These are phyloP conservation scores for Phytophthora boehmeriae DNA, from an alignment of 352 stramenopile species.

Conservation along the genomic window DNA sequence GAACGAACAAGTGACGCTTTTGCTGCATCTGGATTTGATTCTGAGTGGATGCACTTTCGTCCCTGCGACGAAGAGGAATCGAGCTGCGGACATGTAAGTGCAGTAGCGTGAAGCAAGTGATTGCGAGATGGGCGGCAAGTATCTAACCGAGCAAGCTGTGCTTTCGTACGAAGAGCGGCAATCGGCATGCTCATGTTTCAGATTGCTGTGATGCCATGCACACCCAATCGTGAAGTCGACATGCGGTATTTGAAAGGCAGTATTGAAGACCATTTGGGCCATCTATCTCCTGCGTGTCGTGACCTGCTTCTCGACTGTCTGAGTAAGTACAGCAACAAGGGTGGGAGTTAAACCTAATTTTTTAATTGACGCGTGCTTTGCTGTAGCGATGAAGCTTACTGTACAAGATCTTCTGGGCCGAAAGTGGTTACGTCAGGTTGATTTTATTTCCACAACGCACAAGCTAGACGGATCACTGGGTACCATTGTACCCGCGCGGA, in stretches of 20 bases:
- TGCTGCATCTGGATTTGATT: conserved; percentile 48
- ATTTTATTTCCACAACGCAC: conserved; percentile 53
- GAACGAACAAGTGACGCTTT: conserved; percentile 41
- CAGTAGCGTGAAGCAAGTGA: not conserved
- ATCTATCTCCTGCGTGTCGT: conserved; percentile 48
- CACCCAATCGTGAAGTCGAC: conserved; percentile 30
- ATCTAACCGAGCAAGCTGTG: not conserved
- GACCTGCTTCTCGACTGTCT: conserved; percentile 57
- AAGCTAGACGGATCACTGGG: conserved; percentile 33
- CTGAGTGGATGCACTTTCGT: conserved; percentile 60
- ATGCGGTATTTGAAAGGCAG: conserved; percentile 38
- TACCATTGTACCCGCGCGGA: conserved; percentile 11
- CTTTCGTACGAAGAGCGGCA: conserved; percentile 31
- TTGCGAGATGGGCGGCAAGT: conserved; percentile 1
- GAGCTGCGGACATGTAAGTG: conserved; percentile 52
- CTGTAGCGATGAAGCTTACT: conserved; percentile 36
- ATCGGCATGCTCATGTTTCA: conserved; percentile 73
- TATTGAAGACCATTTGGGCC: conserved; percentile 56
- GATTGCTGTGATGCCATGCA: conserved; percentile 51
- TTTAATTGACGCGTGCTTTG: not conserved
- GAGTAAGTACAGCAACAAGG: conserved; percentile 32
- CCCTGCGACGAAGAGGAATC: conserved; percentile 41
- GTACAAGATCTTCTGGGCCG: conserved; percentile 48
- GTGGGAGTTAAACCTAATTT: not conserved
- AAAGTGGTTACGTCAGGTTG: conserved; percentile 63